Conservation (phyloP, 2,329 filamentous ascomycete genomes). For the Trichoderma breve region DNA sequence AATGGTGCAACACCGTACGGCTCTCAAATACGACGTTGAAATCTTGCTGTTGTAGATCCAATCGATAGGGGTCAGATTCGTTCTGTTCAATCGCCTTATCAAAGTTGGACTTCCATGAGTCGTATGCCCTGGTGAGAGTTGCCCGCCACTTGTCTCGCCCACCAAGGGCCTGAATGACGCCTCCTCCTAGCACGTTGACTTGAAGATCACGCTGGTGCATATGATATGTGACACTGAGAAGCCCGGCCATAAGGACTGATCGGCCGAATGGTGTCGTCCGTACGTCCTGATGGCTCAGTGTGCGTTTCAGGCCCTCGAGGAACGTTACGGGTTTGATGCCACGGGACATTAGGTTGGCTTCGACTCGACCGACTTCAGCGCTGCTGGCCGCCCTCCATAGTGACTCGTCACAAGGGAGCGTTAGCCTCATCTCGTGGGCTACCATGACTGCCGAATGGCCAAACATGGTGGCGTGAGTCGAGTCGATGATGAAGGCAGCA, state of each 20-base stretch:
- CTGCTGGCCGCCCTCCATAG: slow-evolving; percentile 90
- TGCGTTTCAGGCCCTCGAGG: slow-evolving; percentile 85
- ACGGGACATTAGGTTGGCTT: slow-evolving; percentile 74
- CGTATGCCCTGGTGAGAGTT: slow-evolving; percentile 81
- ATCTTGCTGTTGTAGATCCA: slow-evolving; percentile 58
- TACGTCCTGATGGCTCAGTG: slow-evolving; percentile 79
- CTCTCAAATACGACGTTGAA: slow-evolving; percentile 73
- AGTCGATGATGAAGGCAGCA: slow-evolving; percentile 91
- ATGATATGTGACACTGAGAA: slow-evolving; percentile 93
- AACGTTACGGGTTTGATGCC: slow-evolving; percentile 84
- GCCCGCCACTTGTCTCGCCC: slow-evolving; percentile 89
- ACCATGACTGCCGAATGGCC: slow-evolving; percentile 97
- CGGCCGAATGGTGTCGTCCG: slow-evolving; percentile 91
- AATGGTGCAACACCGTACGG: slow-evolving; percentile 82
- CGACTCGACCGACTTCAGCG: slow-evolving; percentile 79
- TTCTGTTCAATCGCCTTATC: slow-evolving; percentile 72
- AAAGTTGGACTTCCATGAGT: slow-evolving; percentile 90
- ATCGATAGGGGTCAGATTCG: slow-evolving; percentile 55
- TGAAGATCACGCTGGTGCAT: slow-evolving; percentile 96
- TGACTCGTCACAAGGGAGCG: slow-evolving; percentile 87
- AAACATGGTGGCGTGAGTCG: slow-evolving; percentile 96
- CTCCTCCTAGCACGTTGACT: slow-evolving; percentile 73
- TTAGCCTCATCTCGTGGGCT: slow-evolving; percentile 88
- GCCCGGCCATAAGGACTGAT: slow-evolving; percentile 88
- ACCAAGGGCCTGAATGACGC: slow-evolving; percentile 75